Percentiles rank a stretch among this genome's conserved stretches.
Evolutionary conservation across 148 eudicot genomes (phyloP).

Genomic region (Limonium bicolor): DNA sequence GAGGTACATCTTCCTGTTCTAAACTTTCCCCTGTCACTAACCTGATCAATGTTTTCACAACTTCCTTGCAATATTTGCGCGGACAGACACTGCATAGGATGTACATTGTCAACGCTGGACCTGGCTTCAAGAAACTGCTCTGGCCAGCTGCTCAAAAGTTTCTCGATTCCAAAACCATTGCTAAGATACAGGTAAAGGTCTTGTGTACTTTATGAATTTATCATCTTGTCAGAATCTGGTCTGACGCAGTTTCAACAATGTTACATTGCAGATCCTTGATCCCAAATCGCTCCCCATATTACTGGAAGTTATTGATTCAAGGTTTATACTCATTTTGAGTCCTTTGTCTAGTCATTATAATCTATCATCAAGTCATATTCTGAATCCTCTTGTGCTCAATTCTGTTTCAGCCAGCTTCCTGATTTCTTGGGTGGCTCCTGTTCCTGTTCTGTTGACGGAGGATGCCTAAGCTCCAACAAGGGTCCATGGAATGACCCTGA

Average conservation of each 20-base stretch:
- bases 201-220: not conserved
- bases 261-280: constrained; percentile 39
- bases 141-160: constrained; percentile 75
- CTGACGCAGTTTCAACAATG: not conserved
- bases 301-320: constrained; percentile 41
- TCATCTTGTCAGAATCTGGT: constrained; percentile 1
- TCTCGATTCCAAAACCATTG: constrained; percentile 50
- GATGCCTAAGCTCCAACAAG: constrained; percentile 51
- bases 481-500: constrained; percentile 77
- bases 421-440: constrained; percentile 70
- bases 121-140: constrained; percentile 54
- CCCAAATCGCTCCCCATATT: constrained; percentile 38
- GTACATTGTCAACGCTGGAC: constrained; percentile 78
- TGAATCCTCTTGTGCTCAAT: constrained; percentile 6
- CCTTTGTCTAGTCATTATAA: not conserved
- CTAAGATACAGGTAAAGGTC: constrained; percentile 43
- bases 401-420: constrained; percentile 50
- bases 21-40: not conserved
- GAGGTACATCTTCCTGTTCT: constrained; percentile 27
- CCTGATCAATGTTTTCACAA: not conserved
- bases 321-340: constrained; percentile 25
- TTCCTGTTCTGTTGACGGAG: constrained; percentile 46
- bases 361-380: not conserved
- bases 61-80: not conserved
- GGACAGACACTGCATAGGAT: constrained; percentile 56